Evolutionary conservation across 2,329 filamentous ascomycete species (phyloP), one percentile per base, ranked within the genome.

Genomic region (Clarireedia paspali): DNA sequence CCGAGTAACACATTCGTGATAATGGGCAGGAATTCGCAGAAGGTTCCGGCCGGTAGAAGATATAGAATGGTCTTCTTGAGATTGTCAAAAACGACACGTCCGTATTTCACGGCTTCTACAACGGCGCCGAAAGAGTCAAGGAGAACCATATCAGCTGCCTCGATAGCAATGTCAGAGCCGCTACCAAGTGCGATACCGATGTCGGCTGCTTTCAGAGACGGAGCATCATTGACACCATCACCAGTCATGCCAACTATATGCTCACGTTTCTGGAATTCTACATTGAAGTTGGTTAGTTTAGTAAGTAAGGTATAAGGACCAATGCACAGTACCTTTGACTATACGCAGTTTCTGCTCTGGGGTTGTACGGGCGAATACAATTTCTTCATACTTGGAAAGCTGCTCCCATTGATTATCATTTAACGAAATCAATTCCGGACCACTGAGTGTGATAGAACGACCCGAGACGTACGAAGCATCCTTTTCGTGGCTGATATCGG

Each of bases 271-370:
- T 88, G 86, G 58, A 63, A 56, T 47, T 63, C 59, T 59, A 10
- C 15, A 45, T 4, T 27, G 12, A 17, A 39, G 26, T 56, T 39
- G 46, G 47, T 34, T 34, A 38, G 23, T 4, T 50, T 2, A 27
- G 9, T 6, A 10, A 44, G n/a, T 14, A 17, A 42, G 17, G 4
- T 6, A n/a, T 7, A 45, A 14, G 10, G 0, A 2, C 15, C 10
- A 2, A 12, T 15, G 36, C 6, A 38, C 10, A 6, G 27, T 47
- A 89, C 83, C 85, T 48, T 81, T 80, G 14, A 91, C 86, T 59
- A 90, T 90, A 39, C 85, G 81, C 6, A 90, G 77, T 67, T 91
- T 91, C 67, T 90, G 86, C 65, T 90, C 87, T 0, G 87, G 87
- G 0, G 86, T 89, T 0, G 86, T 90, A 9, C 85, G 76, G 0